Conservation (phyloP, 2,329 filamentous ascomycete genomes). For the Penicillium sp. region DNA sequence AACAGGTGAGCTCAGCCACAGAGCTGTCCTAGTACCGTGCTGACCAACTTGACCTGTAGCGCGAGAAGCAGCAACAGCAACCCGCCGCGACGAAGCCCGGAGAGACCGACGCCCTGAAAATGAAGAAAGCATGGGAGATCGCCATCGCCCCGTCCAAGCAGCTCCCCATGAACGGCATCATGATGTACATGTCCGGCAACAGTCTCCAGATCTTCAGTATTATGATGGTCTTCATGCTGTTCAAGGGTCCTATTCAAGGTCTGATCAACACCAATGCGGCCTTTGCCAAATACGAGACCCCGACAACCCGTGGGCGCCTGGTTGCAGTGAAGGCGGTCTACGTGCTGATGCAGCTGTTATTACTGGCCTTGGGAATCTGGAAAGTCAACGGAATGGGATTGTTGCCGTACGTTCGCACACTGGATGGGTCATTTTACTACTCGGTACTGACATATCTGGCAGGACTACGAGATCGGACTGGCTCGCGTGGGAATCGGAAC, state of each 20-base stretch:
- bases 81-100: conserved; percentile 51
- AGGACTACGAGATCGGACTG: conserved; percentile 95
- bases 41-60: conserved; percentile 13
- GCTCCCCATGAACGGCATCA: conserved; percentile 96
- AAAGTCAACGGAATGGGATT: conserved; percentile 97
- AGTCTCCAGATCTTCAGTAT: conserved; percentile 98
- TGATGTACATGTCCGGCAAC: conserved; percentile 99
- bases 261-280: conserved; percentile 77
- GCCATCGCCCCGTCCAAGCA: conserved; percentile 90
- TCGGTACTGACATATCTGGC: conserved; percentile 11
- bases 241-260: conserved; percentile 91
- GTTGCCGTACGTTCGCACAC: conserved; percentile 66
- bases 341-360: conserved; percentile 78
- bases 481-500: conserved; percentile 88
- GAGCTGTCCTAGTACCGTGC: not conserved
- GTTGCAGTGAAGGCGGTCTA: conserved; percentile 84
- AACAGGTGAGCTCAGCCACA: conserved; percentile 47
- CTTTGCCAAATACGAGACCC: conserved; percentile 88
- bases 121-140: conserved; percentile 99
- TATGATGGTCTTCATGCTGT: conserved; percentile 99
- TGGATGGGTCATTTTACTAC: not conserved
- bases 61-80: conserved; percentile 36
- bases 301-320: conserved; percentile 70
- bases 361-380: conserved; percentile 84
- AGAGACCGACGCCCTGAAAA: conserved; percentile 91